A percentile compares a stretch with the other conserved stretches of the same genome.
Conservation (phyloP, 345 rosid species). For the Sapria himalayana region DNA sequence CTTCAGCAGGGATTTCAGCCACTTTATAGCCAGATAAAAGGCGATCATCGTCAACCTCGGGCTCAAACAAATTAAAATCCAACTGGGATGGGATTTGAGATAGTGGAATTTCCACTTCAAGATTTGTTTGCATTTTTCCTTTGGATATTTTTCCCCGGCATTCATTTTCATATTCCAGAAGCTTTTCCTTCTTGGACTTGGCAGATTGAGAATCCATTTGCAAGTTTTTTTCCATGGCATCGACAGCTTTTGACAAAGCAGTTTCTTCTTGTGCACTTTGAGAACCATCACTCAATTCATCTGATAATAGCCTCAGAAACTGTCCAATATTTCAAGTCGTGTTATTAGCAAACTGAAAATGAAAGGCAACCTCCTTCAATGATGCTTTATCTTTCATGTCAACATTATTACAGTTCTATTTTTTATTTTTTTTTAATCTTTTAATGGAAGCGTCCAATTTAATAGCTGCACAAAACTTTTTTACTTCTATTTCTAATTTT, state of each 20-base stretch:
- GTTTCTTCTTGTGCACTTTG: constrained; percentile 32
- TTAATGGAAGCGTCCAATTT: no score
- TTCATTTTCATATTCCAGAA: constrained; percentile 42
- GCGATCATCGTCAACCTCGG: constrained; percentile 11
- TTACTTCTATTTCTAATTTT: no score
- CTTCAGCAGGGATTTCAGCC: constrained; percentile 37
- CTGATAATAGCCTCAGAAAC: constrained; percentile 68
- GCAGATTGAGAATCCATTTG: constrained; percentile 27
- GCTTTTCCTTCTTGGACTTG: constrained; percentile 49
- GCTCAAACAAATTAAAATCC: constrained; percentile 7
- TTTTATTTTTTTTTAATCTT: no score
- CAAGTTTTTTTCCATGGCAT: constrained; percentile 31
- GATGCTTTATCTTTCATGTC: no score
- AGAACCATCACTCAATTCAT: constrained; percentile 35
- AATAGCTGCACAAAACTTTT: no score
- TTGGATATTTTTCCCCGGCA: constrained; percentile 46
- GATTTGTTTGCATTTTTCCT: constrained; percentile 22
- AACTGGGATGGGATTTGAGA: constrained; percentile 4
- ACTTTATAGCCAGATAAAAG: constrained; percentile 12
- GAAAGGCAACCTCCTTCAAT: no score
- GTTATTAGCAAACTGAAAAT: no score
- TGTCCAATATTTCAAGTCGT: no score
- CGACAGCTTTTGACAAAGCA: constrained; percentile 66
- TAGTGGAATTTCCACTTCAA: constrained; percentile 10
- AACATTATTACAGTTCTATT: no score